Base-by-base conservation (phyloP, 148 eudicot genomes). In the Rhododendron williamsianum region DNA sequence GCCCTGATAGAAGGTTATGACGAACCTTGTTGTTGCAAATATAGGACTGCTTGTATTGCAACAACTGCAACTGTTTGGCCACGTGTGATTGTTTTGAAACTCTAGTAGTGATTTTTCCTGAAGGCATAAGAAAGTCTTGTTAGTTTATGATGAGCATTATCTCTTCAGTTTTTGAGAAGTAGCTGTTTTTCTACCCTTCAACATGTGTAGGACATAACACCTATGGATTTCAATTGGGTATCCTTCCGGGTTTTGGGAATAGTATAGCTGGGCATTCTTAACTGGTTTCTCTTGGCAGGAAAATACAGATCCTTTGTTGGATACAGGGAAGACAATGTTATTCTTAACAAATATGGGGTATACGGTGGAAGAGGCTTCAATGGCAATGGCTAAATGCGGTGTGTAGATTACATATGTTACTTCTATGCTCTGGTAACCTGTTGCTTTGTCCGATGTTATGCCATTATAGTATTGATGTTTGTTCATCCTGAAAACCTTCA, bases 371-470 rank as follows among this genome's bases (percentile, higher is more conserved):
- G 97, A 94, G 83, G 93, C 92, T 25, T 82, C 88, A 38, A 87
- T 93, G 82, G 97, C 97, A 2, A 87, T 94, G 43, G 90, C 91
- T 56, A 92, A 92, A 94, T 93, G 98, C 88, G 95, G 98, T 95
- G 87, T 30, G 94, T 86, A 76, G 82, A 83, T 19, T 54, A 16
- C 10, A 33, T 48, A 12, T 36, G 13, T 30, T 30, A 9, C 21
- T 78, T 27, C 13, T 27, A 49, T 43, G 18, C 35, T 80, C 0
- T 15, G 49, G 35, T 27, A 13, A 33, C 60, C 0, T 16, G 19
- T 43, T 63, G 33, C 23, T 82, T 65, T 82, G 23, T 25, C 41
- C 1, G 6, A 41, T 65, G 52, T 82, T 3, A 45, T 63, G 76
- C 52, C 27, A n/a, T 33, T 18, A 11, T 4, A 8, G 38, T 27